Evolutionary conservation across 2,329 filamentous ascomycete species (phyloP).

Genomic region (Aspergillus novoparasiticus): DNA sequence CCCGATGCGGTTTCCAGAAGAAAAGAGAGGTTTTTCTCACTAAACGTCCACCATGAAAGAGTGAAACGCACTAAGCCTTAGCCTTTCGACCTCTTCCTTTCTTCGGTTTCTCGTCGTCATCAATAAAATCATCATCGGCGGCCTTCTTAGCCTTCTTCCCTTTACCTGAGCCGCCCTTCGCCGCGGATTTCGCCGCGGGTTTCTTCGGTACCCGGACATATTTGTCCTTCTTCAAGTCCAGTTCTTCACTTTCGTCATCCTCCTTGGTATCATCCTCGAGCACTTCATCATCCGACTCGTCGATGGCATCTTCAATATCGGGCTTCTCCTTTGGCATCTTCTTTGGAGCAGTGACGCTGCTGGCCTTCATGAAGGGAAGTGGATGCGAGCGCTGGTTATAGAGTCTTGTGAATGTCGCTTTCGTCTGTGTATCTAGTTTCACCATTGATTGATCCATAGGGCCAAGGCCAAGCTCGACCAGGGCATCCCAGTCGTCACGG

Average conservation of each 20-base stretch:
- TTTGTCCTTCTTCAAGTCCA: conserved; percentile 92
- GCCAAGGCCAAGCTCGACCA: conserved; percentile 88
- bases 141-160: conserved; percentile 58
- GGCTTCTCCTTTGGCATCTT: conserved; percentile 74
- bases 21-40: not conserved
- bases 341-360: conserved; percentile 72
- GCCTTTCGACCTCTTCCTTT: conserved; percentile 46
- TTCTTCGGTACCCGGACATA: conserved; percentile 93
- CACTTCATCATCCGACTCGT: conserved; percentile 77
- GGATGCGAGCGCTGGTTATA: conserved; percentile 89
- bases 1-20: not conserved
- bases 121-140: conserved; percentile 22
- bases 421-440: conserved; percentile 81
- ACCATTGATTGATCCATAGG: conserved; percentile 74
- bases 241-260: conserved; percentile 71
- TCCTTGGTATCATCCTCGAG: conserved; percentile 57
- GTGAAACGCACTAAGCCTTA: conserved; percentile 26
- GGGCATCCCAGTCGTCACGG: conserved; percentile 89
- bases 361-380: conserved; percentile 94
- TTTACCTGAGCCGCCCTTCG: conserved; percentile 44
- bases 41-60: not conserved
- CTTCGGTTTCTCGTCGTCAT: conserved; percentile 54
- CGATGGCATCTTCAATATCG: conserved; percentile 93
- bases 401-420: conserved; percentile 84
- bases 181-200: conserved; percentile 54